Base-by-base conservation (phyloP, 352 stramenopile species). In the Pythium guiyangense region DNA sequence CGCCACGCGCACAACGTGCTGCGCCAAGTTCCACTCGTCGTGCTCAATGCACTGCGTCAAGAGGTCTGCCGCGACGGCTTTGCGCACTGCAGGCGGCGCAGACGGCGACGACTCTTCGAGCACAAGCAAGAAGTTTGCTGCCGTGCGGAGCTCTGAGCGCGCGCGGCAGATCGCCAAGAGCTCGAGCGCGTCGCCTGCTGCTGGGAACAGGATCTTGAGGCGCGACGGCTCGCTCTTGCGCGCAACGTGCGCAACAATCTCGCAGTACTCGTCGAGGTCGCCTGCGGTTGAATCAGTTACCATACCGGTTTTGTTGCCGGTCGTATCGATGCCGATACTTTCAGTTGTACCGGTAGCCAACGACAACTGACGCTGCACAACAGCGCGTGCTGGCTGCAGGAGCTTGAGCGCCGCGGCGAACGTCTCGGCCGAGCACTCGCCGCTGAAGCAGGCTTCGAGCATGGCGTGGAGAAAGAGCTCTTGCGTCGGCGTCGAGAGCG, bases 141-240 rank as follows among this genome's bases (percentile, higher is more conserved):
- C 82, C 4, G 85, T 94, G 18, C 69, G 79, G 12, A 94, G 59
- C 70, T 94, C 79, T 0, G 72, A 79, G 10, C 80, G 79, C 46
- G 85, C 69, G 8, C 79, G 73, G 40, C 82, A 92, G 31, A 82
- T 70, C 2, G 54, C 57, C 2, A 94, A 68, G 25, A 94, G 64
- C 35, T 86, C 69, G 35, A 86, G 61, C 3, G 85, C 82, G 31
- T 94, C 85, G 0, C 85, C 85, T 0, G 74, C 82, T 3, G 70
- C 47, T 1, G 79, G 80, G 40, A 94, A 94, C 47, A 94, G 57
- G 47, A 88, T 6, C 52, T 77, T 72, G 12, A 92, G 63, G 2
- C 85, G 77, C 29, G 84, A 92, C 6, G 82, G 85, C 52, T 94
- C 85, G 56, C 82, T 90, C 63, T 94, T 94, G 26, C 82, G 80